phyloP scores from a whole-genome alignment of 1,284 basidiomycete genomes.

The Cryptococcus jaspeensis region DNA sequence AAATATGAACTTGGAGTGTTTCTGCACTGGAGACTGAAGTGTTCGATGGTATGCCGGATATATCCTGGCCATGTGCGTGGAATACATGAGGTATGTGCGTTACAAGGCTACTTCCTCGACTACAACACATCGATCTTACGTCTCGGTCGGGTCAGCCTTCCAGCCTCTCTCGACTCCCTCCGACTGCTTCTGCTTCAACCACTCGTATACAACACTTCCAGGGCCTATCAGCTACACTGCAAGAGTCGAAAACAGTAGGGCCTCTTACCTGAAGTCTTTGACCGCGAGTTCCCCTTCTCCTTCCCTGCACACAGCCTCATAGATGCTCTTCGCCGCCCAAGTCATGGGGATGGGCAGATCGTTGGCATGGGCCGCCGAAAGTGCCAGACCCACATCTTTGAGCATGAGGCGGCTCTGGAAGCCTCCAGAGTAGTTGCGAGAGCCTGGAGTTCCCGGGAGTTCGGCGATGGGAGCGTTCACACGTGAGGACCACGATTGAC shows the following conservation, averaged over 20 bases:
- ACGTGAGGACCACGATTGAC: slow-evolving; percentile 45
- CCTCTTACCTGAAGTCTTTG: slow-evolving; percentile 43
- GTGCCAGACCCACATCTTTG: slow-evolving; percentile 46
- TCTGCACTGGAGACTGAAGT: too few relatives aligned
- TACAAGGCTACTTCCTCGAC: too few relatives aligned
- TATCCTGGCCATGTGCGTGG: too few relatives aligned
- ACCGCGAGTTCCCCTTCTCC: slow-evolving; percentile 32
- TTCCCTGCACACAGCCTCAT: slow-evolving; percentile 40
- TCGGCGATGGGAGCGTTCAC: slow-evolving; percentile 43
- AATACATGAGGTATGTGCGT: too few relatives aligned
- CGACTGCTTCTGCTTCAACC: slow-evolving; percentile 40
- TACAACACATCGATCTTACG: too few relatives aligned
- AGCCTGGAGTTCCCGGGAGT: slow-evolving; percentile 37
- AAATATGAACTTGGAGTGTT: too few relatives aligned
- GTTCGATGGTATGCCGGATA: too few relatives aligned
- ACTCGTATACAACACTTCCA: slow-evolving; percentile 43
- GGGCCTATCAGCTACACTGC: neutral
- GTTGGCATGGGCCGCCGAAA: slow-evolving; percentile 35
- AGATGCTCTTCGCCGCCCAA: slow-evolving; percentile 44
- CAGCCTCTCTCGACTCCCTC: slow-evolving; percentile 44
- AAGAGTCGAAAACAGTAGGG: neutral
- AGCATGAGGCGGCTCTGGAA: slow-evolving; percentile 48
- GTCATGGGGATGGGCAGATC: slow-evolving; percentile 42
- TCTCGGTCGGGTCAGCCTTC: slow-evolving; percentile 29
- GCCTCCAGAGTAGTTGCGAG: slow-evolving; percentile 36